phyloP scores from a whole-genome alignment of 2,329 filamentous ascomycete genomes.

The Colletotrichum euphorbiae region DNA sequence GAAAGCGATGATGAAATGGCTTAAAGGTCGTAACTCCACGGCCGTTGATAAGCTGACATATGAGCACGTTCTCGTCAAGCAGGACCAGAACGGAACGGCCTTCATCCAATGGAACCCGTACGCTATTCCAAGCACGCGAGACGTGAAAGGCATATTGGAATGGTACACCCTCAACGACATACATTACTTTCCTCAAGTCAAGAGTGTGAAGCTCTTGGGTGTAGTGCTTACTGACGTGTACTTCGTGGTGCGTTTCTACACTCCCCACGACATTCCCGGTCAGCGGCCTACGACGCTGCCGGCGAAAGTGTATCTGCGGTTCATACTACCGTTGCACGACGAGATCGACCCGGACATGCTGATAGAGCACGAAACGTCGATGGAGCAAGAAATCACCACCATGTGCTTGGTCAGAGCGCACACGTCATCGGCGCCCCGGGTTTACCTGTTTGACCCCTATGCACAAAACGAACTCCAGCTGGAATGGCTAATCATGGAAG shows the following conservation, averaged over 20 bases:
- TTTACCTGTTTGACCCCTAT: conserved; percentile 36
- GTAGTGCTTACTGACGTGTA: neutral
- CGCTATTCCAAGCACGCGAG: neutral
- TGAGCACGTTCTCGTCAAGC: too few relatives aligned
- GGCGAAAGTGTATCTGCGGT: conserved; percentile 21
- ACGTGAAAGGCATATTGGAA: conserved; percentile 4
- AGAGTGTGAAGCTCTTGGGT: neutral
- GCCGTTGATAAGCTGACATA: too few relatives aligned
- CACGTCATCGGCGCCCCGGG: neutral
- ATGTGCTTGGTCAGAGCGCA: conserved; percentile 21
- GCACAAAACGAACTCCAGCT: conserved; percentile 33
- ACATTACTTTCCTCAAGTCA: neutral
- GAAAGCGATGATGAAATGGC: too few relatives aligned
- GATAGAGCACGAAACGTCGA: too few relatives aligned
- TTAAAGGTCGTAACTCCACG: too few relatives aligned
- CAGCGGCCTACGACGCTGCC: neutral
- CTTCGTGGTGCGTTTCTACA: conserved; percentile 11
- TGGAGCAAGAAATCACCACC: conserved; percentile 38
- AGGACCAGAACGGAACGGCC: neutral
- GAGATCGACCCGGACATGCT: neutral
- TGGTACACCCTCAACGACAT: conserved; percentile 1
- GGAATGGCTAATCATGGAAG: conserved; percentile 40
- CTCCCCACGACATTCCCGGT: neutral
- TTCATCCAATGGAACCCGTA: conserved; percentile 8
- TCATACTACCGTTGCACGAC: conserved; percentile 30